These are phyloP conservation scores for Lactifluus echinatus DNA, from an alignment of 768 basidiomycete genomes.

Conservation along the genomic window DNA sequence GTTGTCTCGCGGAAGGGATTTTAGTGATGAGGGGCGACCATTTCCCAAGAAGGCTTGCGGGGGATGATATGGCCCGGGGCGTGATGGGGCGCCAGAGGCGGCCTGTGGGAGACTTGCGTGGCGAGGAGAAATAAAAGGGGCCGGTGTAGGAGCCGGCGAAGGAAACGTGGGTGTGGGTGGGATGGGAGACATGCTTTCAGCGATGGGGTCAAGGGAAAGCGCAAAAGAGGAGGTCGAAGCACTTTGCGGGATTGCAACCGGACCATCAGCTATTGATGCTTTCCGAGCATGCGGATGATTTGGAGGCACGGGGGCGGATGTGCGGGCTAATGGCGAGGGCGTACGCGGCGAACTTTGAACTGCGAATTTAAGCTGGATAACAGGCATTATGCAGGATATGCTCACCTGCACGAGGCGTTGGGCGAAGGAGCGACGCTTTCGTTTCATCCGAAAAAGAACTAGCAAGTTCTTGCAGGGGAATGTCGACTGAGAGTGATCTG, in stretches of 20 bases:
- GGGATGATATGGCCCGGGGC: conserved; percentile 24
- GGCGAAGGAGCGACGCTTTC: conserved; percentile 14
- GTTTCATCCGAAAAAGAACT: conserved; percentile 11
- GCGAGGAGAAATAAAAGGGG: conserved; percentile 6
- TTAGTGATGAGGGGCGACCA: conserved; percentile 16
- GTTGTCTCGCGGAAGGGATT: conserved; percentile 4
- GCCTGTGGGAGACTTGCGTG: conserved; percentile 8
- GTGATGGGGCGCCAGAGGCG: conserved; percentile 21
- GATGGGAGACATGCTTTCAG: conserved; percentile 25
- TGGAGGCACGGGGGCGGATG: conserved; percentile 34
- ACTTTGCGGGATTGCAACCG: conserved; percentile 21
- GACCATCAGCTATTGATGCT: conserved; percentile 37
- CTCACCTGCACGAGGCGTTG: conserved; percentile 4
- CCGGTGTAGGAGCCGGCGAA: conserved; percentile 26
- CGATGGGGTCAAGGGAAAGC: conserved; percentile 30
- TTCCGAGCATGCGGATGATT: conserved; percentile 76
- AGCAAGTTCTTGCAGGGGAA: conserved; percentile 42
- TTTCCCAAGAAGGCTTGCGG: conserved; percentile 20
- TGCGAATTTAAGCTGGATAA: neutral
- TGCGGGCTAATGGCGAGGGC: conserved; percentile 41
- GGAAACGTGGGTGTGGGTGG: conserved; percentile 26
- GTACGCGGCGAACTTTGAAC: conserved; percentile 6
- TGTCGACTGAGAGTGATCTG: conserved; percentile 60
- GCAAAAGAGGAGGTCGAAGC: conserved; percentile 28
- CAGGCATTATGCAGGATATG: neutral